Base-by-base conservation (phyloP, 148 eudicot species). In the Rheum nobile region DNA sequence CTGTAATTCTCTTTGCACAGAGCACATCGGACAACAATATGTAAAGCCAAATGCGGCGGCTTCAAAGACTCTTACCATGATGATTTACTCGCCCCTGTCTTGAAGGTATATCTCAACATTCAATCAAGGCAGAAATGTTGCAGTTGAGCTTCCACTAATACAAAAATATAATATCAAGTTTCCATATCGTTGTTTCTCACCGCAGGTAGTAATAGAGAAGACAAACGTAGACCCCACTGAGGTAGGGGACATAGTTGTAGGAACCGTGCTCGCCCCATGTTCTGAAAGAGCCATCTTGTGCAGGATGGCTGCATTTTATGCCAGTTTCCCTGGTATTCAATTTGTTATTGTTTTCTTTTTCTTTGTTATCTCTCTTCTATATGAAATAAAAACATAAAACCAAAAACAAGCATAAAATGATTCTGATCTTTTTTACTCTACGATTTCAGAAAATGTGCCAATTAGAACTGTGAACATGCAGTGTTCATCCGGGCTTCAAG, bases 401-500 rank as follows among this genome's bases (percentile, higher is more conserved):
- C n/a, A n/a, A n/a, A n/a, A n/a, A n/a, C n/a, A n/a, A n/a, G n/a
- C n/a, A n/a, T n/a, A n/a, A n/a, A n/a, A n/a, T n/a, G n/a, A n/a
- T n/a, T n/a, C n/a, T n/a, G n/a, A n/a, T n/a, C n/a, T n/a, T n/a
- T n/a, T n/a, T n/a, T n/a, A n/a, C n/a, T n/a, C n/a, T n/a, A n/a
- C n/a, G n/a, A n/a, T 37, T 68, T 37, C 83, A 91, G 97, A 89
- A 29, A 85, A 85, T 73, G 97, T 91, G 50, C 97, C 97, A 44
- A 75, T 88, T 47, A 84, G 92, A 88, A 91, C 97, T 8, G 95
- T 91, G 52, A 91, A 89, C 78, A 86, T 95, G 82, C 97, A 91
- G 83, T 91, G 94, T 79, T 87, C 97, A 61, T 91, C 97, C 72
- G 92, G 97, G 67, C 94, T 91, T 72, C 97, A 91, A 75, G 93